Base-by-base conservation (phyloP, 106 monocot species). In the Dioscorea alata region DNA sequence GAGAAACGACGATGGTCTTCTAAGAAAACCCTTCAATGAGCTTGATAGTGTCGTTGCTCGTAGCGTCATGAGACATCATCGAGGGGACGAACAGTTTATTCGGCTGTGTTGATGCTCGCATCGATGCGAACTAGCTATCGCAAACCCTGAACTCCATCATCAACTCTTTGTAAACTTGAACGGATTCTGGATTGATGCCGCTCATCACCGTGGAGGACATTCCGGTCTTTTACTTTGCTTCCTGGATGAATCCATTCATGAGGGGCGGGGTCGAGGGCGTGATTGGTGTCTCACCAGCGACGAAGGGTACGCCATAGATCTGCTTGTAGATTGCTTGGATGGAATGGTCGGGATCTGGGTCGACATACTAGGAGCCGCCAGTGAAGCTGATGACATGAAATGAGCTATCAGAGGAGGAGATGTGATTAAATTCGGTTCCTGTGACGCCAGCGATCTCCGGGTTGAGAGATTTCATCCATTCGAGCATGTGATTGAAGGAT, bases 311-410 rank as follows among this genome's bases (percentile, higher is more conserved):
- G 12, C 91, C 91, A 70, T 91, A 95, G 23, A 88, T 51, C 60
- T 95, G 90, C 74, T 94, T 85, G 56, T 95, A 95, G 76, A 95
- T 95, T 68, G 87, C 90, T 61, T 95, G 88, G 60, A 95, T 88
- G 74, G 94, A 90, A 76, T 94, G 94, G 49, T 90, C 94, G 4
- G 90, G 94, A 64, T 94, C 94, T 4, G 90, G 94, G 73, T 88
- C 94, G 66, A 94, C 94, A 73, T 88, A 91, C 68, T 85, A 82
- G 61, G 94, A 72, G n/a, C 12, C 19, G 69, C 77, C 63, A 23
- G 53, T 28, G 83, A 94, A 94, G 23, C 48, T 48, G 60, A 94
- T 60, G 18, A 48, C 24, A 15, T 21, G 13, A 20, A 90, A 87
- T 69, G 57, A 67, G 14, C 82, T 63, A 73, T 90, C 90, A 65